Conservation (phyloP, 2,329 filamentous ascomycete species). For the Paecilomyces niveus region DNA sequence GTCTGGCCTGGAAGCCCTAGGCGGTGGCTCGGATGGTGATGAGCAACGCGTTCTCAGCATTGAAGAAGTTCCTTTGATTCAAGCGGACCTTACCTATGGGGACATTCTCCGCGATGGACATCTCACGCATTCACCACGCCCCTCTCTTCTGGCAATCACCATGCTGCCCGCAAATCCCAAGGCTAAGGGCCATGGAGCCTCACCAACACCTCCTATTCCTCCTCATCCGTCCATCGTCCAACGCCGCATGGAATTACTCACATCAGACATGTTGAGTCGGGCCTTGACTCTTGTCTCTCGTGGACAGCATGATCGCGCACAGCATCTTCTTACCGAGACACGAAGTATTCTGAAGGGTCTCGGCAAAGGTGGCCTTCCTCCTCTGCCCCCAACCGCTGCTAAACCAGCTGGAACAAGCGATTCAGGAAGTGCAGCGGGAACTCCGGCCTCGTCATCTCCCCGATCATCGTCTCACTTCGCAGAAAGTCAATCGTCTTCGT, state of each 20-base stretch:
- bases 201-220: slow-evolving; percentile 71
- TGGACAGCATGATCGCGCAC: slow-evolving; percentile 86
- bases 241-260: slow-evolving; percentile 92
- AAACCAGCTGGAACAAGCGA: slow-evolving; percentile 41
- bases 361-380: slow-evolving; percentile 87
- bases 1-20: slow-evolving; percentile 86
- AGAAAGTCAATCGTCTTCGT: slow-evolving; percentile 27
- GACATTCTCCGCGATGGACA: slow-evolving; percentile 88
- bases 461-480: slow-evolving; percentile 27
- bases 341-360: slow-evolving; percentile 92
- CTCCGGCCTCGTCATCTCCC: slow-evolving; percentile 31
- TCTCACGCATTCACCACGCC: slow-evolving; percentile 76
- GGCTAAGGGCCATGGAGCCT: slow-evolving; percentile 50
- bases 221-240: slow-evolving; percentile 94
- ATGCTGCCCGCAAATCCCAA: slow-evolving; percentile 68
- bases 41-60: slow-evolving; percentile 77
- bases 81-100: slow-evolving; percentile 88
- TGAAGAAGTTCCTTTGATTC: slow-evolving; percentile 89
- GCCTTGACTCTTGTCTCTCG: slow-evolving; percentile 85
- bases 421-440: slow-evolving; percentile 30
- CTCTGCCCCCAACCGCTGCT: slow-evolving; percentile 56
- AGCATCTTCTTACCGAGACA: slow-evolving; percentile 88
- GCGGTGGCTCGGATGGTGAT: slow-evolving; percentile 78
- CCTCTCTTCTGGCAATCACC: slow-evolving; percentile 87
- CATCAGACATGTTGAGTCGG: slow-evolving; percentile 93